phyloP scores from a whole-genome alignment of 2,329 filamentous ascomycete species.

The Periconia macrospinosa region DNA sequence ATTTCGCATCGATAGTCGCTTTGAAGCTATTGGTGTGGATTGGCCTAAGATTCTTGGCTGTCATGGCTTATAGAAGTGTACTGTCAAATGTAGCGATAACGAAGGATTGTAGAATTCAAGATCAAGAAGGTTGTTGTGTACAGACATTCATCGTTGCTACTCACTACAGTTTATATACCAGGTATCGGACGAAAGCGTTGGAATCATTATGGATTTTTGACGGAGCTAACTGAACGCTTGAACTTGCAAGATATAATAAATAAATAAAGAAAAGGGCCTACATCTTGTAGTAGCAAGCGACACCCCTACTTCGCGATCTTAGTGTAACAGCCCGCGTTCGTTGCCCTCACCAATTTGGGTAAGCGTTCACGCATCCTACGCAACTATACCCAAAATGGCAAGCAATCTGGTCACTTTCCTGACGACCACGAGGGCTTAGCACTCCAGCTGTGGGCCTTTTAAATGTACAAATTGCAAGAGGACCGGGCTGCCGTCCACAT shows the following conservation, averaged over 20 bases:
- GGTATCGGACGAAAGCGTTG: no score
- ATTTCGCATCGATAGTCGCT: neutral
- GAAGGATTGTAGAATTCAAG: neutral
- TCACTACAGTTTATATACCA: no score
- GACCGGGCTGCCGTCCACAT: neutral
- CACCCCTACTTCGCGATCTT: no score
- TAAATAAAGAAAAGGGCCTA: no score
- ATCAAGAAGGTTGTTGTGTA: neutral
- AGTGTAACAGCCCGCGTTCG: no score
- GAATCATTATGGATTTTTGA: no score
- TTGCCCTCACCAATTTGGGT: no score
- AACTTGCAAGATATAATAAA: no score
- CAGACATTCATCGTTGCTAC: no score
- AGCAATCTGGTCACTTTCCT: constrained; percentile 5
- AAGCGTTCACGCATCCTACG: no score
- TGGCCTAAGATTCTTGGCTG: constrained; percentile 5
- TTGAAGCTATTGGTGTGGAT: neutral
- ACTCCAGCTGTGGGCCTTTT: neutral
- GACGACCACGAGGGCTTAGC: neutral
- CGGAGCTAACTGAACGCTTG: no score
- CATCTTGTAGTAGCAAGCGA: no score
- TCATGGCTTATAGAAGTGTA: neutral
- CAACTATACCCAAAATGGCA: neutral
- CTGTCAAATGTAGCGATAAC: neutral
- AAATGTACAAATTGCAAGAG: neutral